Conservation (phyloP, 2,329 filamentous ascomycete genomes). For the Aspergillus oerlinghausenensis region DNA sequence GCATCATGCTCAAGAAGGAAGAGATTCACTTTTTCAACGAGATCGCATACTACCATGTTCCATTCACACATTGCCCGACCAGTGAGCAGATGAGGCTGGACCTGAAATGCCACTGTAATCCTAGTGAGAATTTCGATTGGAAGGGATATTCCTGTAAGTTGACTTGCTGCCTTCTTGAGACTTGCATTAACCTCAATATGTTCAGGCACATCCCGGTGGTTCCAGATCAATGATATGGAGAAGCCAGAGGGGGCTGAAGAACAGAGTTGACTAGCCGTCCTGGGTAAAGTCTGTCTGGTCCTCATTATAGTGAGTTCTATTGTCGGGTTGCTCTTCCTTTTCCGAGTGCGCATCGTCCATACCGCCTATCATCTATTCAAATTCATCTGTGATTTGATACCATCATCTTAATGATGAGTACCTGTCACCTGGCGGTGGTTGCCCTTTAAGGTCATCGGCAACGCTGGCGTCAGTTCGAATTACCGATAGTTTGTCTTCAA, state of each 20-base stretch:
- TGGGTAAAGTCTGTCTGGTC: slow-evolving; percentile 18
- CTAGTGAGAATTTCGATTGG: slow-evolving; percentile 98
- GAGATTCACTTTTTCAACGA: slow-evolving; percentile 99
- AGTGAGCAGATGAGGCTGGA: slow-evolving; percentile 78
- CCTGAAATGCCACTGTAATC: slow-evolving; percentile 90
- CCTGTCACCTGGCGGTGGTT: neutral
- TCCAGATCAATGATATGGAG: slow-evolving; percentile 71
- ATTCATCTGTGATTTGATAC: neutral
- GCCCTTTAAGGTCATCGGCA: neutral
- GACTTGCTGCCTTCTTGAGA: neutral
- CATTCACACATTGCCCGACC: slow-evolving; percentile 96
- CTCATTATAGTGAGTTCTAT: slow-evolving; percentile 15
- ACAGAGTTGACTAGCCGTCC: slow-evolving; percentile 47
- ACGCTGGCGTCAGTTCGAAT: neutral
- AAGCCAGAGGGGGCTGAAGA: slow-evolving; percentile 85
- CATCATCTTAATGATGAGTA: neutral
- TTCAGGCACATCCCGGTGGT: slow-evolving; percentile 77
- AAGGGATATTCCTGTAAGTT: slow-evolving; percentile 92
- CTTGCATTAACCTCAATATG: neutral
- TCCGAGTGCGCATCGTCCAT: slow-evolving; percentile 13
- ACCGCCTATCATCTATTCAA: slow-evolving; percentile 1
- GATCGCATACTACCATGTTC: slow-evolving; percentile 96
- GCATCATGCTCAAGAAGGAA: slow-evolving; percentile 81
- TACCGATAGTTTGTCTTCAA: neutral
- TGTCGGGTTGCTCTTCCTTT: slow-evolving; percentile 17